These are phyloP conservation scores for Anisodus tanguticus DNA, from an alignment of 257 asterid genomes.

Conservation along the genomic window DNA sequence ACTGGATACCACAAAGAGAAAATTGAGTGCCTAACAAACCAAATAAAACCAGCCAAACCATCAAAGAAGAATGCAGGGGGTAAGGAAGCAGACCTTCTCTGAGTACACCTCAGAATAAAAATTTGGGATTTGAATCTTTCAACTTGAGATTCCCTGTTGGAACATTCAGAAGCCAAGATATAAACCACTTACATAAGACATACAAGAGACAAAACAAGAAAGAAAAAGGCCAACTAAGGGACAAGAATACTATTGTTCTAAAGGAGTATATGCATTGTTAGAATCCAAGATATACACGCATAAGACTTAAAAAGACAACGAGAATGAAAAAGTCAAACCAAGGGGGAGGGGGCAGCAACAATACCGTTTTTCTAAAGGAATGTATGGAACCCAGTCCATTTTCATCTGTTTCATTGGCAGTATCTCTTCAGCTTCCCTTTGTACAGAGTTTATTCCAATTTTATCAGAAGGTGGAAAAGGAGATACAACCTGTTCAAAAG, in stretches of 20 bases:
- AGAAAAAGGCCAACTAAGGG: neutral
- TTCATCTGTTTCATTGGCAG: constrained; percentile 97
- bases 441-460: constrained; percentile 94
- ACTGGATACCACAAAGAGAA: neutral
- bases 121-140: constrained; percentile 88
- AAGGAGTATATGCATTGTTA: neutral
- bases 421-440: constrained; percentile 92
- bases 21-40: constrained; percentile 1
- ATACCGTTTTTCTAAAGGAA: constrained; percentile 82
- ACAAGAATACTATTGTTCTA: neutral
- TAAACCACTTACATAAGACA: neutral
- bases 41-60: constrained; percentile 5
- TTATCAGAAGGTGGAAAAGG: constrained; percentile 98
- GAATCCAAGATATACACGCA: neutral
- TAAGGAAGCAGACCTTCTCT: constrained; percentile 59
- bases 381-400: constrained; percentile 98
- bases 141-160: constrained; percentile 80
- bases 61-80: constrained; percentile 26
- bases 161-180: constrained; percentile 3
- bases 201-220: constrained; percentile 26
- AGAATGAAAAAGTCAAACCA: constrained; percentile 4
- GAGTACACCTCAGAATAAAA: constrained; percentile 80
- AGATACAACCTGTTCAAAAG: constrained; percentile 62
- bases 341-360: neutral
- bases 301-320: neutral